A percentile compares a stretch with the other conserved stretches of the same genome.
Conservation (phyloP, 176 grass and related monocot genomes). For the Cenchrus americanus region DNA sequence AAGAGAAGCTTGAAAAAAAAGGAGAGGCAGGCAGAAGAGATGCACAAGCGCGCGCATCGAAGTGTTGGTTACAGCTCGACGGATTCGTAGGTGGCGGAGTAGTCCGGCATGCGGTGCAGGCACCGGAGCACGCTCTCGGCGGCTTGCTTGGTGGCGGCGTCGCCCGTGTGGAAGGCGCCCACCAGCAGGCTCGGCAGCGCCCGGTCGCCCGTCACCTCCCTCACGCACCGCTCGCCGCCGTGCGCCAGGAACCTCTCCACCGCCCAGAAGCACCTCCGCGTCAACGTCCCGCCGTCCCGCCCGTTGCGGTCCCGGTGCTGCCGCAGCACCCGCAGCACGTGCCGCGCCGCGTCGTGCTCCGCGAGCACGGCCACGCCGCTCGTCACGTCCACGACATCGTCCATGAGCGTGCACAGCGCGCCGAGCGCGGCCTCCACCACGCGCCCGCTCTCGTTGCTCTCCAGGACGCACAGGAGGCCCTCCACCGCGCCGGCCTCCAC, state of each 20-base stretch:
- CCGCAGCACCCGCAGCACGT: conserved; percentile 61
- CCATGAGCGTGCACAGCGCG: conserved; percentile 81
- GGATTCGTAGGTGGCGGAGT: conserved; percentile 57
- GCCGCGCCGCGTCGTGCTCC: conserved; percentile 52
- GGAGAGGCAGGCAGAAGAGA: not conserved
- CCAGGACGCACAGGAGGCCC: conserved; percentile 64
- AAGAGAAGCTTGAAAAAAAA: not conserved
- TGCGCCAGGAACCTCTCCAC: conserved; percentile 73
- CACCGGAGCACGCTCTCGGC: conserved; percentile 84
- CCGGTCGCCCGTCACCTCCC: conserved; percentile 62
- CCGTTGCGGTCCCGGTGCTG: conserved; percentile 54
- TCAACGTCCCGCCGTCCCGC: conserved; percentile 21
- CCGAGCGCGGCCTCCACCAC: conserved; percentile 64
- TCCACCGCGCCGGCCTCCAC: conserved; percentile 69
- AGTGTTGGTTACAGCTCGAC: conserved; percentile 35
- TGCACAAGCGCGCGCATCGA: not conserved
- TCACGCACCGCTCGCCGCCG: conserved; percentile 56
- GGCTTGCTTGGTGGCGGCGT: conserved; percentile 59
- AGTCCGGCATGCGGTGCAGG: conserved; percentile 69
- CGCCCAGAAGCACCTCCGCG: conserved; percentile 75
- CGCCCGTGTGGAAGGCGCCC: conserved; percentile 73
- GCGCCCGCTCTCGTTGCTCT: conserved; percentile 54
- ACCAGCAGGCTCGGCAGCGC: conserved; percentile 65
- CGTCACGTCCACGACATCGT: conserved; percentile 66
- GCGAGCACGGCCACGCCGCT: conserved; percentile 63